A percentile compares a stretch with the other conserved stretches of the same genome.
Evolutionary conservation across 2,329 filamentous ascomycete genomes (phyloP).

Genomic region (Diplodia sapinea): DNA sequence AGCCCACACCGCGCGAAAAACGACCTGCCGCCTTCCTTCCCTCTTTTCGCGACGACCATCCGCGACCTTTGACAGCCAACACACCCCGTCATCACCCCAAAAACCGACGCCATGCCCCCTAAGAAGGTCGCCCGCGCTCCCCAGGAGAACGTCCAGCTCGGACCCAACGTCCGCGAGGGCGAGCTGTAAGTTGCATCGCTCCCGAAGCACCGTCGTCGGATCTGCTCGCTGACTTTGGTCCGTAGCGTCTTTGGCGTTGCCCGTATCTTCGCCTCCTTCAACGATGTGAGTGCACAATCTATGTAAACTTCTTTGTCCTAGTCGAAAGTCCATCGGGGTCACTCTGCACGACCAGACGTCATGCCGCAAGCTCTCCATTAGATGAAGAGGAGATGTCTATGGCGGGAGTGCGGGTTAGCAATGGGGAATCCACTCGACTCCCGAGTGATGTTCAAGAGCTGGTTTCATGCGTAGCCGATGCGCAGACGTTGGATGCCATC

Average conservation of each 20-base stretch:
- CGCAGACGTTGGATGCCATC: neutral
- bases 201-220: neutral
- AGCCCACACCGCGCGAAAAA: conserved; percentile 29
- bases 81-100: conserved; percentile 48
- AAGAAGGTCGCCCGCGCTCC: conserved; percentile 78
- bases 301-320: neutral
- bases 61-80: conserved; percentile 26
- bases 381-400: neutral
- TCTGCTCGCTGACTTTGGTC: conserved; percentile 2
- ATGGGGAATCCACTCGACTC: neutral
- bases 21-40: neutral
- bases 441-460: neutral
- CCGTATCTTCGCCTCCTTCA: conserved; percentile 89
- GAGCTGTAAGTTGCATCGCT: conserved; percentile 45
- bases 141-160: conserved; percentile 91
- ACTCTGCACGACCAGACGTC: neutral
- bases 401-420: neutral
- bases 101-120: conserved; percentile 76
- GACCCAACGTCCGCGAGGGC: conserved; percentile 96
- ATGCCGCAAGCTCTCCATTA: neutral
- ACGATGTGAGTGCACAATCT: conserved; percentile 44
- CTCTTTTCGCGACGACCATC: conserved; percentile 20
- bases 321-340: neutral
- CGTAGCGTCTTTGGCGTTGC: conserved; percentile 86
- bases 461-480: neutral